These are phyloP conservation scores for Metschnikowia lachancei DNA, from an alignment of 805 yeast species.

Conservation along the genomic window DNA sequence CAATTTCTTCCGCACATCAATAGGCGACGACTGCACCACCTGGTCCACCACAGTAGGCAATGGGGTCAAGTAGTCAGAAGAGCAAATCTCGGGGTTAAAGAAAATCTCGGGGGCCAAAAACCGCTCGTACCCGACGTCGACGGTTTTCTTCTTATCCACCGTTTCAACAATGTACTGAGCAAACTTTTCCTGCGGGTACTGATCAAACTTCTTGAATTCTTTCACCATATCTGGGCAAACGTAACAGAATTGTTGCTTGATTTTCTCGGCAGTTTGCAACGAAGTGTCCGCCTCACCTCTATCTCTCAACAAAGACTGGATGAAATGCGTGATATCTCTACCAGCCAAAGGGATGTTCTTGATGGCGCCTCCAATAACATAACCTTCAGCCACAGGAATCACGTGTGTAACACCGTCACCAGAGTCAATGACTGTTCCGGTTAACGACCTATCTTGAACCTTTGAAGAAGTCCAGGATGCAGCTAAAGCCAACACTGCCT, in stretches of 20 bases:
- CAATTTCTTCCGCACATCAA: slow-evolving; percentile 95
- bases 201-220: slow-evolving; percentile 92
- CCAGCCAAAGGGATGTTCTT: slow-evolving; percentile 98
- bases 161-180: slow-evolving; percentile 89
- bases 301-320: slow-evolving; percentile 90
- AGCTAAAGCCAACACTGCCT: slow-evolving; percentile 96
- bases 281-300: slow-evolving; percentile 95
- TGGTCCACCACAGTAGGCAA: slow-evolving; percentile 94
- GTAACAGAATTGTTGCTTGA: slow-evolving; percentile 94
- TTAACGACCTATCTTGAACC: slow-evolving; percentile 89
- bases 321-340: slow-evolving; percentile 91
- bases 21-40: slow-evolving; percentile 92
- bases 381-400: slow-evolving; percentile 98
- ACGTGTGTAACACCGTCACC: slow-evolving; percentile 99
- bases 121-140: slow-evolving; percentile 96
- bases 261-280: slow-evolving; percentile 91
- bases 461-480: slow-evolving; percentile 98
- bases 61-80: slow-evolving; percentile 93
- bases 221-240: slow-evolving; percentile 97
- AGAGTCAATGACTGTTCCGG: slow-evolving; percentile 97
- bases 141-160: slow-evolving; percentile 60
- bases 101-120: slow-evolving; percentile 99
- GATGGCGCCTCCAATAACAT: slow-evolving; percentile 95
- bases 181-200: slow-evolving; percentile 83
- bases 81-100: slow-evolving; percentile 96